Evolutionary conservation across 2,329 filamentous ascomycete genomes (phyloP).

Genomic region (Penicillium olsonii): DNA sequence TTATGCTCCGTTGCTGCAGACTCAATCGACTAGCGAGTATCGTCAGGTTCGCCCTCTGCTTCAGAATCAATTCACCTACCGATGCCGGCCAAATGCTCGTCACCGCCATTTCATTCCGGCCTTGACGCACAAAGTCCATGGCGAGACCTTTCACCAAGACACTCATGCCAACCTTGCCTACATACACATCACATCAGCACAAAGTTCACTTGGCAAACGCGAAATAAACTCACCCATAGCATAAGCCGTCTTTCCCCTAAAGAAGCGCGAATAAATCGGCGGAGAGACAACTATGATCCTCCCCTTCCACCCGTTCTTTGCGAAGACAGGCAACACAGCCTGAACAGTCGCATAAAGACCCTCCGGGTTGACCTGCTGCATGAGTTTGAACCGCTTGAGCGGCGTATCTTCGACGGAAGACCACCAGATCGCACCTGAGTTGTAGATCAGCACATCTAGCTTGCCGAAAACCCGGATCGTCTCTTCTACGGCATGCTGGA

Average conservation of each 20-base stretch:
- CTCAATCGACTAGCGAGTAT: constrained; percentile 61
- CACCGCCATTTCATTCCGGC: constrained; percentile 68
- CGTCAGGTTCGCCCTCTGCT: neutral
- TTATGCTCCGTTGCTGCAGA: constrained; percentile 69
- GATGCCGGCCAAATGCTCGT: constrained; percentile 81
- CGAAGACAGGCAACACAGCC: constrained; percentile 67
- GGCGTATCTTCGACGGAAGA: constrained; percentile 71
- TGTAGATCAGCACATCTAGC: constrained; percentile 77
- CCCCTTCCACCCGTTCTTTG: constrained; percentile 55
- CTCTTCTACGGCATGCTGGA: constrained; percentile 60
- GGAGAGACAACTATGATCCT: constrained; percentile 78
- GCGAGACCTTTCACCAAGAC: constrained; percentile 78
- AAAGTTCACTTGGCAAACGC: neutral
- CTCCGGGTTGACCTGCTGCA: constrained; percentile 74
- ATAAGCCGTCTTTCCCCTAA: constrained; percentile 82
- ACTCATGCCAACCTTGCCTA: constrained; percentile 76
- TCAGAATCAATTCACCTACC: constrained; percentile 48
- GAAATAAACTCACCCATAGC: constrained; percentile 58
- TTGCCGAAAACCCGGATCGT: constrained; percentile 62
- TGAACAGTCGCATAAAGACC: constrained; percentile 75
- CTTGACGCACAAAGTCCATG: constrained; percentile 75
- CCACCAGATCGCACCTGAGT: constrained; percentile 86
- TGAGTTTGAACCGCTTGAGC: constrained; percentile 73
- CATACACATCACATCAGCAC: neutral
- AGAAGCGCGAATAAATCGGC: constrained; percentile 83